Evolutionary conservation across 2,329 filamentous ascomycete species (phyloP).

Genomic region (Lasiodiplodia citricola): DNA sequence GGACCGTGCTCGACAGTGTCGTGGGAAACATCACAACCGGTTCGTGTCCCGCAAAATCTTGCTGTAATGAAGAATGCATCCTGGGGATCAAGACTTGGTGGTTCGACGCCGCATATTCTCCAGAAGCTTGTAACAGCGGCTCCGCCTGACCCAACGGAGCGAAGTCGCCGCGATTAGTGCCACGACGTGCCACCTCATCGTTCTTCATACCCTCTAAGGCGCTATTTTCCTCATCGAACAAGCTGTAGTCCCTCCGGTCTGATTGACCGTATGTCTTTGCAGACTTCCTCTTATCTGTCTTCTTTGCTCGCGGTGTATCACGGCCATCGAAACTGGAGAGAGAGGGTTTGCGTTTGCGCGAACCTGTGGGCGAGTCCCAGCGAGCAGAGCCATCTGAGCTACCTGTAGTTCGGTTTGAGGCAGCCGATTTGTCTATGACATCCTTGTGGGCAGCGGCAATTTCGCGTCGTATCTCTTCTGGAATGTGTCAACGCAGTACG

Average conservation of each 20-base stretch:
- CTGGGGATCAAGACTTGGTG: neutral
- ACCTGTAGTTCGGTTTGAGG: neutral
- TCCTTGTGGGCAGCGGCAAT: constrained; percentile 19
- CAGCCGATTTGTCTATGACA: constrained; percentile 13
- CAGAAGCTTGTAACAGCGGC: neutral
- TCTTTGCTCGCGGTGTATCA: neutral
- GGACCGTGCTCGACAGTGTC: constrained; percentile 48
- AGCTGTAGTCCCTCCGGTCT: neutral
- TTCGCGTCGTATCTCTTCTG: constrained; percentile 8
- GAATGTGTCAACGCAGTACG: neutral
- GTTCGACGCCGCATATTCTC: neutral
- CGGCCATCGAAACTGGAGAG: neutral
- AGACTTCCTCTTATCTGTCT: neutral
- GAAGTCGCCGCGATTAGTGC: neutral
- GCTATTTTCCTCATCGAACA: neutral
- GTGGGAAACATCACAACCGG: constrained; percentile 44
- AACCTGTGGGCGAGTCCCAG: neutral
- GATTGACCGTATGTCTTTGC: constrained; percentile 11
- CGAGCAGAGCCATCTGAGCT: neutral
- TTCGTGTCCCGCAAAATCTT: constrained; percentile 47
- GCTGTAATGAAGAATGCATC: constrained; percentile 32
- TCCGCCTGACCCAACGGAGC: neutral
- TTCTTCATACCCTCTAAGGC: constrained; percentile 5
- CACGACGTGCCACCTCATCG: neutral
- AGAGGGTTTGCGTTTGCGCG: neutral